Conservation (phyloP, 495 filamentous ascomycete genomes). For the Aspergillus nanangensis region DNA sequence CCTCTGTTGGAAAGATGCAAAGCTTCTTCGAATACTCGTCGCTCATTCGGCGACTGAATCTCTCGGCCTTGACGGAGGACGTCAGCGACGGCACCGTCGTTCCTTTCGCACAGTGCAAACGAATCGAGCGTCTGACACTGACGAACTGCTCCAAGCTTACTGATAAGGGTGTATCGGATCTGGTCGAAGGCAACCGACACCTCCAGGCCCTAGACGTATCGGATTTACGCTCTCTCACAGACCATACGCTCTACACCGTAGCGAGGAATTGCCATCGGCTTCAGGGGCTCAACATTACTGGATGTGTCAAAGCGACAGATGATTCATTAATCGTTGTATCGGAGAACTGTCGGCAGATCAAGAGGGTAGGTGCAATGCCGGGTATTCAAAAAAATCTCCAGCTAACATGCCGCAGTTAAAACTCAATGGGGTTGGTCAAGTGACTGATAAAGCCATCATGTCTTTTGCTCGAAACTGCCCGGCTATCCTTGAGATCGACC, state of each 20-base stretch:
- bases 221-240: slow-evolving; percentile 71
- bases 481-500: slow-evolving; percentile 92
- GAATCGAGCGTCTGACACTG: slow-evolving; percentile 89
- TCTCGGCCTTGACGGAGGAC: slow-evolving; percentile 67
- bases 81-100: slow-evolving; percentile 88
- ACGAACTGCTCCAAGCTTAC: slow-evolving; percentile 85
- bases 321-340: slow-evolving; percentile 80
- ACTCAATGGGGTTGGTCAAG: slow-evolving; percentile 79
- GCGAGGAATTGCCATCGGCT: slow-evolving; percentile 76
- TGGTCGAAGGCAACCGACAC: slow-evolving; percentile 74
- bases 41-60: slow-evolving; percentile 85
- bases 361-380: slow-evolving; percentile 58
- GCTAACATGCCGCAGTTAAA: slow-evolving; percentile 63
- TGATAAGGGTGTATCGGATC: slow-evolving; percentile 72
- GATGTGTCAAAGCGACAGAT: slow-evolving; percentile 79
- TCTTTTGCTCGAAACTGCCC: slow-evolving; percentile 85
- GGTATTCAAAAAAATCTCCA: not conserved
- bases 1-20: slow-evolving; percentile 60
- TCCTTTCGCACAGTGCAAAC: slow-evolving; percentile 78
- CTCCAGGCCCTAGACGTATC: slow-evolving; percentile 92
- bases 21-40: slow-evolving; percentile 82
- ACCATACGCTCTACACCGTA: slow-evolving; percentile 73
- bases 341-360: slow-evolving; percentile 77
- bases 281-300: slow-evolving; percentile 91
- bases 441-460: slow-evolving; percentile 73